Evolutionary conservation across 345 rosid genomes (phyloP).

Genomic region (Laguncularia racemosa): DNA sequence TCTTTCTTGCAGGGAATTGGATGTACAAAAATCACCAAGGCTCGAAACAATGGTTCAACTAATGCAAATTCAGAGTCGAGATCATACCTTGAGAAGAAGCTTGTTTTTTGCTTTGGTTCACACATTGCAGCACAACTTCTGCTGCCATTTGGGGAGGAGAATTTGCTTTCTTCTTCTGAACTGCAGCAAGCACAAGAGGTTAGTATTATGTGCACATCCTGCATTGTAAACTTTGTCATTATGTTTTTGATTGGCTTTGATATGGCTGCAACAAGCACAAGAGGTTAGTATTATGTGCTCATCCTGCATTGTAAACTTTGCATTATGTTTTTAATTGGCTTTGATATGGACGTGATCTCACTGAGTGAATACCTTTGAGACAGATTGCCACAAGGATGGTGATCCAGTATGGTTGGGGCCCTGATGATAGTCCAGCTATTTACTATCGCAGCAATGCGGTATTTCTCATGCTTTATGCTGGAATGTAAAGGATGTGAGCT

Average conservation of each 20-base stretch:
- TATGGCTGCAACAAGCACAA: conserved; percentile 58
- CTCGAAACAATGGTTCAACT: conserved; percentile 54
- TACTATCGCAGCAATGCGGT: conserved; percentile 75
- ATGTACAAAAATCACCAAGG: conserved; percentile 81
- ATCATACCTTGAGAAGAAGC: conserved; percentile 93
- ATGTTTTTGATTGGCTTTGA: conserved; percentile 7
- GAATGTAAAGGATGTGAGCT: neutral
- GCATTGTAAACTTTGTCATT: neutral
- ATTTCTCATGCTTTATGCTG: conserved; percentile 21
- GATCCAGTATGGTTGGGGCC: conserved; percentile 96
- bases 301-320: neutral
- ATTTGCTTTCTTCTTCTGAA: conserved; percentile 71
- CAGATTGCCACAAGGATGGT: conserved; percentile 97
- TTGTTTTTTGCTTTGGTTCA: conserved; percentile 93
- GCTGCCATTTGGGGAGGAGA: conserved; percentile 83
- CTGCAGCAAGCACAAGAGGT: conserved; percentile 89
- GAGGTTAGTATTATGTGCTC: conserved; percentile 38
- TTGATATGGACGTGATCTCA: neutral
- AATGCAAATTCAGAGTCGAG: conserved; percentile 70
- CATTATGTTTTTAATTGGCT: conserved; percentile 5
- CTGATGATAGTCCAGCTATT: conserved; percentile 86
- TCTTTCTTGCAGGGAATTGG: conserved; percentile 62
- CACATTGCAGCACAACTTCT: conserved; percentile 76
- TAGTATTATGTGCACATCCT: conserved; percentile 4
- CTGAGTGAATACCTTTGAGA: conserved; percentile 11